phyloP scores from a whole-genome alignment of 139 green algal genomes.

The Chlamydomonas incerta region DNA sequence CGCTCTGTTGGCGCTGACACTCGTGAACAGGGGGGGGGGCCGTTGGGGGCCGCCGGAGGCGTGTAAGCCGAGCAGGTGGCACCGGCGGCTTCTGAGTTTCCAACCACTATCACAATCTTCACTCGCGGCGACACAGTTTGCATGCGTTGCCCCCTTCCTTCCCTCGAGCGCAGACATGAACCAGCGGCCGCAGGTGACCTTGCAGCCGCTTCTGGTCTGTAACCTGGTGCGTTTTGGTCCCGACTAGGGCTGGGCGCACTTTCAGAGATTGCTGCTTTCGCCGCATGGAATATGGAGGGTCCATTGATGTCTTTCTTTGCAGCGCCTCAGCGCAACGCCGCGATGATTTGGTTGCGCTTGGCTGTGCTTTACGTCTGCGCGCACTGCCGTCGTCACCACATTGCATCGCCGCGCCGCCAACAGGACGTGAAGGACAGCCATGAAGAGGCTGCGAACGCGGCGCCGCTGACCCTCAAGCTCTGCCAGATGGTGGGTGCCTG shows the following conservation, averaged over 20 bases:
- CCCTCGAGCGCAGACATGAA: slow-evolving; percentile 70
- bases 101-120: background rate
- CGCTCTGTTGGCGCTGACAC: background rate
- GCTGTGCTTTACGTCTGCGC: too few species aligned
- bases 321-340: too few species aligned
- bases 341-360: too few species aligned
- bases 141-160: background rate
- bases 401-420: background rate
- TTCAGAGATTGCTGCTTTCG: too few species aligned
- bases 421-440: slow-evolving; percentile 89
- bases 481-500: slow-evolving; percentile 77
- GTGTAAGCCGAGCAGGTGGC: too few species aligned
- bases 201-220: slow-evolving; percentile 80
- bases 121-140: background rate
- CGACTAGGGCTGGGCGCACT: too few species aligned
- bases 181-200: slow-evolving; percentile 42
- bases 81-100: too few species aligned
- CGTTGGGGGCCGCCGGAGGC: too few species aligned
- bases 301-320: too few species aligned
- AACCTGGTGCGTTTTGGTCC: too few species aligned
- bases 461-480: slow-evolving; percentile 78
- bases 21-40: background rate
- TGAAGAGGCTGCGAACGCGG: slow-evolving; percentile 82
- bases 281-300: too few species aligned
- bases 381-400: background rate